Evolutionary conservation across 495 filamentous ascomycete species (phyloP).

Genomic region (Aspergillus taichungensis): DNA sequence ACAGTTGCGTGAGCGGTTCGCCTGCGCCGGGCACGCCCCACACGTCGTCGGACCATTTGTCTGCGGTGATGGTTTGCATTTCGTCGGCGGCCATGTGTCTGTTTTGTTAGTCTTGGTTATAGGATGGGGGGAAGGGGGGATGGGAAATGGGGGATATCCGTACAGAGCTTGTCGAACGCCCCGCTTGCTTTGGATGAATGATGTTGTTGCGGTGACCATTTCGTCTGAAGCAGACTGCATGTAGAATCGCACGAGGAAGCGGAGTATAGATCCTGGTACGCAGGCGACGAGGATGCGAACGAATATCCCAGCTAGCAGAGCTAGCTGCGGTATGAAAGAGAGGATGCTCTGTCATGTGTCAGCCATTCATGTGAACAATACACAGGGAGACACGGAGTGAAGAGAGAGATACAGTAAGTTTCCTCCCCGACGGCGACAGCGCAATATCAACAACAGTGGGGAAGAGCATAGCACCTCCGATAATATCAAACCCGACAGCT

Average conservation of each 20-base stretch:
- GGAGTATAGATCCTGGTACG: constrained; percentile 34
- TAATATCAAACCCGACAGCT: constrained; percentile 33
- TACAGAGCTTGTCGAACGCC: constrained; percentile 66
- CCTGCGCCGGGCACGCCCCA: constrained; percentile 54
- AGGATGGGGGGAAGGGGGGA: not conserved
- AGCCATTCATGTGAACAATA: not conserved
- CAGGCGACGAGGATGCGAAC: constrained; percentile 39
- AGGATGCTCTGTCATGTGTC: constrained; percentile 27
- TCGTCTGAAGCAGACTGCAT: constrained; percentile 45
- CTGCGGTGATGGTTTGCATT: constrained; percentile 63
- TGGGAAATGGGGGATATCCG: constrained; percentile 12
- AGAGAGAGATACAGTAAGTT: constrained; percentile 39
- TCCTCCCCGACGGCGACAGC: constrained; percentile 50
- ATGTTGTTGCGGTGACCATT: constrained; percentile 50
- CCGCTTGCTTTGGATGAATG: constrained; percentile 52
- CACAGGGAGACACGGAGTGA: not conserved
- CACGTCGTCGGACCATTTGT: constrained; percentile 70
- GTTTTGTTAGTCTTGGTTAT: not conserved
- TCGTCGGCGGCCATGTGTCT: constrained; percentile 65
- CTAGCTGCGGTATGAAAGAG: constrained; percentile 44
- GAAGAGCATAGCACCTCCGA: constrained; percentile 61
- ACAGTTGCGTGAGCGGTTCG: constrained; percentile 47
- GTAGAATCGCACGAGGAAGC: constrained; percentile 33
- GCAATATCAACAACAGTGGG: constrained; percentile 73
- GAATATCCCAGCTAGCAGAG: constrained; percentile 42